phyloP scores from a whole-genome alignment of 2,329 filamentous ascomycete genomes.

The Madurella mycetomatis region DNA sequence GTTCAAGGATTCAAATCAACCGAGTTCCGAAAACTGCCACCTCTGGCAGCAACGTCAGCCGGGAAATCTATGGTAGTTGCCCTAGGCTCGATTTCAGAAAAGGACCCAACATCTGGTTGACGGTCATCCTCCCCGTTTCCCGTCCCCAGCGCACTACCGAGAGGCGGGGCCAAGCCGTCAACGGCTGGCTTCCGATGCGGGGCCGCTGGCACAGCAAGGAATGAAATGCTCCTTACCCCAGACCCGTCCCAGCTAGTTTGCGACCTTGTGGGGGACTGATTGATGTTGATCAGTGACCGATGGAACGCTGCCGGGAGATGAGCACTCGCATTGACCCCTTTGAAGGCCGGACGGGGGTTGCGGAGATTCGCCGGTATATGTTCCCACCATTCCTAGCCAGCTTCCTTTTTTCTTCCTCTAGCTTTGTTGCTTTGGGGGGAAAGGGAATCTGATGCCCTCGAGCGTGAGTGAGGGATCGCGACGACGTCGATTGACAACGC shows the following conservation, averaged over 20 bases:
- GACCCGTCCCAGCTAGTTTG: neutral
- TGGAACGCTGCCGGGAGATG: conserved; percentile 1
- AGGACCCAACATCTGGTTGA: neutral
- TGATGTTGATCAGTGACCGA: neutral
- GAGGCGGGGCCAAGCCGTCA: neutral
- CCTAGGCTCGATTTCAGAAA: neutral
- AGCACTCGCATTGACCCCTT: neutral
- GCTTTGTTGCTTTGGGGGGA: neutral
- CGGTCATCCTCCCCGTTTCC: neutral
- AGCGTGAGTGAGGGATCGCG: neutral
- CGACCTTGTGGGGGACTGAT: neutral
- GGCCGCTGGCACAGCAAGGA: neutral
- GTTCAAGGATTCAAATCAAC: neutral
- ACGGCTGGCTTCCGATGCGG: neutral
- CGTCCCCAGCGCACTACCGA: neutral
- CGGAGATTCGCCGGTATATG: conserved; percentile 14
- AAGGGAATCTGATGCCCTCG: neutral
- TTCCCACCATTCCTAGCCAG: neutral
- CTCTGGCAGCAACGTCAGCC: neutral
- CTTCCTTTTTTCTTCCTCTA: neutral
- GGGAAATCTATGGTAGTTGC: neutral
- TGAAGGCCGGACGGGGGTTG: neutral
- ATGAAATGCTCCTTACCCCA: conserved; percentile 2
- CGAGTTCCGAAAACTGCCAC: conserved; percentile 1
- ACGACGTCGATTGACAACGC: neutral